Base-by-base conservation (phyloP, 1,284 basidiomycete species). In the Sanghuangporus sanghuang region DNA sequence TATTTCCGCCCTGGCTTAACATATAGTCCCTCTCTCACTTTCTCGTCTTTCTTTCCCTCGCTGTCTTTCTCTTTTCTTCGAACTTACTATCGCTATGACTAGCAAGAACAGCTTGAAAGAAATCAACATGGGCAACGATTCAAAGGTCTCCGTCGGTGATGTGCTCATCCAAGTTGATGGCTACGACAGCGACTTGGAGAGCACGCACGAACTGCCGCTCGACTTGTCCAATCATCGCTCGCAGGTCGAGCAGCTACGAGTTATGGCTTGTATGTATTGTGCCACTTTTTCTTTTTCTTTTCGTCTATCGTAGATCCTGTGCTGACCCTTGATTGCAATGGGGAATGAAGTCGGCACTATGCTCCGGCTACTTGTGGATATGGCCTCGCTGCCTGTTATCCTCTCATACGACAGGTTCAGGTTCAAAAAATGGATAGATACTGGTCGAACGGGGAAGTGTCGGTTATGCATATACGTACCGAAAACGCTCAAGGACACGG, bases 401-500 rank as follows among this genome's bases (percentile, higher is more conserved):
- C 49, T 67, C 12, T 23, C 60, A 16, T 55, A 48, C 8, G 61
- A 63, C 21, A 57, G 46, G 52, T 54, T 66, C 23, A 38, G 66
- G 21, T 58, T 67, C 50, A 67, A 61, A 42, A 64, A 36, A 16
- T 42, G n/a, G 2, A 64, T 69, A 16, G 52, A 69, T 42, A 68
- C 68, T 21, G 68, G 67, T 16, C 49, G 16, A 21, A 69, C 68
- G 8, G 68, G 68, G 1, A 48, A 36, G 38, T 69, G 68, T 46
- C 59, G 65, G 11, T n/a, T 69, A 1, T 67, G 67, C 49, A 64
- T 69, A 11, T 69, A 65, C 39, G 50, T 66, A 7, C 68, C 68
- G 35, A 59, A 60, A 38, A 49, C 50, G 27, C 18, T 44, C 7
- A 39, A 44, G 21, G 65, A 52, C 18, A n/a, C 21, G 18, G 59